These are phyloP conservation scores for Chrysanthemum lavandulifolium DNA, from an alignment of 129 eudicot genomes.

Conservation along the genomic window DNA sequence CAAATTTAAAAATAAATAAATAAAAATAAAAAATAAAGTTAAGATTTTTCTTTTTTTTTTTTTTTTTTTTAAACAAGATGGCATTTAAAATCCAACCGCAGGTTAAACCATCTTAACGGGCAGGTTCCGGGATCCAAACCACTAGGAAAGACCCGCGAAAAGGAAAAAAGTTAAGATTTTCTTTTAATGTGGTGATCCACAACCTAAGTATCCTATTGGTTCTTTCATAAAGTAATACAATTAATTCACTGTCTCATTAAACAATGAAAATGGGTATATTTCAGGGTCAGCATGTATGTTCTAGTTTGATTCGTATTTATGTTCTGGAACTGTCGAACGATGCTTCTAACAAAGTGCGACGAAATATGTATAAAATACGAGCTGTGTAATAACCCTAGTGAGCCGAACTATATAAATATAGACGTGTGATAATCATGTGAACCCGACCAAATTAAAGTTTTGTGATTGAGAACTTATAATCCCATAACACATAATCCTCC, in stretches of 20 bases:
- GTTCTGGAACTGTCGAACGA: too few relatives aligned
- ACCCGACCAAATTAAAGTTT: constrained; percentile 19
- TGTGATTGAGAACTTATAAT: constrained; percentile 28
- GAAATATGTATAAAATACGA: not conserved
- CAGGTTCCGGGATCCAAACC: too few relatives aligned
- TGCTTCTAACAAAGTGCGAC: not conserved
- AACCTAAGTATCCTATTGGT: constrained; percentile 35
- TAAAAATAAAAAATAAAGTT: too few relatives aligned
- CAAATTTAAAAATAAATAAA: too few relatives aligned
- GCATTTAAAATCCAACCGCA: too few relatives aligned
- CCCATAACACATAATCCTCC: constrained; percentile 37
- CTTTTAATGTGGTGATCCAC: constrained; percentile 42
- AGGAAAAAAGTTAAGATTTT: not conserved
- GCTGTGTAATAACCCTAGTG: not conserved
- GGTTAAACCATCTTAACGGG: too few relatives aligned
- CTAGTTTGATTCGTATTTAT: too few relatives aligned
- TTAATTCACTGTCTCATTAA: constrained; percentile 28
- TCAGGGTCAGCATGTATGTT: not conserved
- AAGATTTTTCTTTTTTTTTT: constrained; percentile 1
- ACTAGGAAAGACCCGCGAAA: too few relatives aligned
- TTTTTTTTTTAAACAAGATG: too few relatives aligned
- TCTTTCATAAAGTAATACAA: constrained; percentile 26
- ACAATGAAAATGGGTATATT: constrained; percentile 15
- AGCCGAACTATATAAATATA: not conserved
- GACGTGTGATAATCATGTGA: constrained; percentile 2